Conservation (phyloP, 176 grass and related monocot genomes). For the Carex myosuroides region DNA sequence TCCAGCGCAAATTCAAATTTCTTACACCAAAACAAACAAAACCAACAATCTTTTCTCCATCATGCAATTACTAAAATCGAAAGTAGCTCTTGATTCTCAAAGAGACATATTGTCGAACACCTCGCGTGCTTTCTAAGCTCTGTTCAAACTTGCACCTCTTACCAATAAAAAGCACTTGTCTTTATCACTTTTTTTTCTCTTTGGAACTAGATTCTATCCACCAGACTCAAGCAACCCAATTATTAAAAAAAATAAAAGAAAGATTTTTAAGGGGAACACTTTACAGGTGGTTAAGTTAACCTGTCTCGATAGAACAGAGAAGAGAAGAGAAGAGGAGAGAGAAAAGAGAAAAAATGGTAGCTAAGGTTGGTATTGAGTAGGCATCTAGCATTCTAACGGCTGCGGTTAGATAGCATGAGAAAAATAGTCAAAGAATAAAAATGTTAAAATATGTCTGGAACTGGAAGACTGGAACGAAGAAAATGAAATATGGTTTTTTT, state of each 20-base stretch:
- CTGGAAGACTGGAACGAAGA: background rate
- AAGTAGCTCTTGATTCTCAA: background rate
- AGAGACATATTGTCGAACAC: conserved; percentile 19
- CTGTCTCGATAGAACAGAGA: background rate
- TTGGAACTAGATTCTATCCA: conserved; percentile 20
- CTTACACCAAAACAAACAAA: background rate
- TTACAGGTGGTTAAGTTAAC: conserved; percentile 9
- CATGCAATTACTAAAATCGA: background rate
- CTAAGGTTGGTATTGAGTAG: background rate
- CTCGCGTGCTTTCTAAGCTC: conserved; percentile 7
- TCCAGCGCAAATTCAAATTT: background rate
- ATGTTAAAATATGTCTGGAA: background rate
- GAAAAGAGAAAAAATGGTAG: background rate
- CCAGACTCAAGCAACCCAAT: conserved; percentile 21
- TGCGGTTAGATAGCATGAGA: background rate
- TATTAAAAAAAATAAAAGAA: background rate
- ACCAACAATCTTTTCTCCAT: background rate
- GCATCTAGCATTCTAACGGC: background rate
- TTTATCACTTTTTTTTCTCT: conserved; percentile 22
- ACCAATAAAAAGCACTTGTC: conserved; percentile 8
- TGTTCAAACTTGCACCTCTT: background rate
- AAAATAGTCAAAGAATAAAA: background rate
- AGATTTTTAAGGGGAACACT: background rate
- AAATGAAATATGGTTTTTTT: background rate
- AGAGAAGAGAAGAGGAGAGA: background rate